A percentile compares a stretch with the other conserved stretches of the same genome.
Conservation (phyloP, 805 yeast species). For the Yarrowia deformans region DNA sequence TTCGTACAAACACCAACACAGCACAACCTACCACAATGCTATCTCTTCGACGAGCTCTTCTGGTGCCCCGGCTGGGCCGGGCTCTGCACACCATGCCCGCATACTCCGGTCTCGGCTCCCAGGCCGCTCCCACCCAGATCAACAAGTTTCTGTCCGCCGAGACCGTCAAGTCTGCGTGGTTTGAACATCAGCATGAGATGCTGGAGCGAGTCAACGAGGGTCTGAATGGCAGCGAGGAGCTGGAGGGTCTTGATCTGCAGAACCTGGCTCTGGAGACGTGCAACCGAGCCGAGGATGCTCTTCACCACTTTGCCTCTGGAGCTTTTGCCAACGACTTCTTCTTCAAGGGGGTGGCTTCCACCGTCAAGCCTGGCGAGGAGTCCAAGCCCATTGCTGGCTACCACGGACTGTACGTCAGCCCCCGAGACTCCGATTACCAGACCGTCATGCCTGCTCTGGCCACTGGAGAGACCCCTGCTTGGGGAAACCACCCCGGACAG, state of each 20-base stretch:
- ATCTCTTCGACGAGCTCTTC: conserved; percentile 24
- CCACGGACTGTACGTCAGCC: conserved; percentile 42
- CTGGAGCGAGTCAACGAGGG: conserved; percentile 47
- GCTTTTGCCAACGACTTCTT: conserved; percentile 91
- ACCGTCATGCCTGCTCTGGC: conserved; percentile 23
- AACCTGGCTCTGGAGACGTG: conserved; percentile 42
- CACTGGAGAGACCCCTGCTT: conserved; percentile 8
- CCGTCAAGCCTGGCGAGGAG: conserved; percentile 46
- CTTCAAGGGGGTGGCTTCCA: conserved; percentile 51
- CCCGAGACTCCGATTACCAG: conserved; percentile 52
- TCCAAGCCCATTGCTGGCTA: conserved; percentile 42
- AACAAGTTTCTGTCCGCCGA: conserved; percentile 66
- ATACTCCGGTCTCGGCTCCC: conserved; percentile 20
- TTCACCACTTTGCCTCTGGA: conserved; percentile 71
- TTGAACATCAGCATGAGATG: conserved; percentile 70
- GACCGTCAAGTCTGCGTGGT: conserved; percentile 82
- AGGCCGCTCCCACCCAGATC: conserved; percentile 48
- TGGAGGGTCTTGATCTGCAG: conserved; percentile 42
- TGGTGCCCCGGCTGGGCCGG: conserved; percentile 29
- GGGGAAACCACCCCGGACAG: conserved; percentile 38
- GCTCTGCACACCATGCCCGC: conserved; percentile 37
- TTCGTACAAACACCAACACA: conserved; percentile 4
- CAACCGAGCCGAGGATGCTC: conserved; percentile 41
- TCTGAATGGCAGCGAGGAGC: conserved; percentile 40
- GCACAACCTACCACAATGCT: conserved; percentile 27